Conservation (phyloP, 1,284 basidiomycete species). For the Takashimella koratensis region DNA sequence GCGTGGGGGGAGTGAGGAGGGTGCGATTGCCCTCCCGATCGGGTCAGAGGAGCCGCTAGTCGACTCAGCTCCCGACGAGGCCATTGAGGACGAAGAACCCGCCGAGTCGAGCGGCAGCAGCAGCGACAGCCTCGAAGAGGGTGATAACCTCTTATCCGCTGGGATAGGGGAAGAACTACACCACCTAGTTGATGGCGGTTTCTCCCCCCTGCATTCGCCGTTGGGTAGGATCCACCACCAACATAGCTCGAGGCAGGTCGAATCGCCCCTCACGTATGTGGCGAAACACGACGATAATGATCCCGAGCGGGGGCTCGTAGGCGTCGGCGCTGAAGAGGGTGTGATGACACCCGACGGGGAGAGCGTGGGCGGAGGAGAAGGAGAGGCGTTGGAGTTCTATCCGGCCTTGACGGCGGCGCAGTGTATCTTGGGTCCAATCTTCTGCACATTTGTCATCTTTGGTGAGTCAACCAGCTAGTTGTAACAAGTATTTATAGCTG, state of each 20-base stretch:
- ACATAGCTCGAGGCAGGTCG: constrained; percentile 2
- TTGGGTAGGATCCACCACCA: constrained; percentile 24
- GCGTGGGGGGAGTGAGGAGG: constrained; percentile 30
- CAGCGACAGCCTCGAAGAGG: constrained; percentile 21
- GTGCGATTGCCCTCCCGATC: constrained; percentile 33
- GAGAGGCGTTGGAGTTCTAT: constrained; percentile 58
- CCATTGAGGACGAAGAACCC: constrained; percentile 52
- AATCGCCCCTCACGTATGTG: constrained; percentile 49
- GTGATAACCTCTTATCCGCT: constrained; percentile 18
- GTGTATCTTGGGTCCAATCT: constrained; percentile 72
- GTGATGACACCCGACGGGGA: constrained; percentile 5
- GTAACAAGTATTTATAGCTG: constrained; percentile 2
- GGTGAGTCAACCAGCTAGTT: constrained; percentile 54
- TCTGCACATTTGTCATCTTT: constrained; percentile 69
- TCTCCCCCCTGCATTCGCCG: constrained; percentile 29
- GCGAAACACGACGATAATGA: constrained; percentile 2
- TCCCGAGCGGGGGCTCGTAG: constrained; percentile 58
- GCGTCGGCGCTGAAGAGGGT: constrained; percentile 55
- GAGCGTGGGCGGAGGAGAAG: constrained; percentile 18
- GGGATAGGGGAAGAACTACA: constrained; percentile 39
- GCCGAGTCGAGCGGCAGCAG: constrained; percentile 7
- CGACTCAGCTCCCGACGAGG: constrained; percentile 50
- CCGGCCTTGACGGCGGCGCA: constrained; percentile 78
- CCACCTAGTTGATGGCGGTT: constrained; percentile 34
- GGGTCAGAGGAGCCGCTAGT: constrained; percentile 31